Evolutionary conservation across 2,329 filamentous ascomycete genomes (phyloP).

Genomic region (Camillea tinctor): DNA sequence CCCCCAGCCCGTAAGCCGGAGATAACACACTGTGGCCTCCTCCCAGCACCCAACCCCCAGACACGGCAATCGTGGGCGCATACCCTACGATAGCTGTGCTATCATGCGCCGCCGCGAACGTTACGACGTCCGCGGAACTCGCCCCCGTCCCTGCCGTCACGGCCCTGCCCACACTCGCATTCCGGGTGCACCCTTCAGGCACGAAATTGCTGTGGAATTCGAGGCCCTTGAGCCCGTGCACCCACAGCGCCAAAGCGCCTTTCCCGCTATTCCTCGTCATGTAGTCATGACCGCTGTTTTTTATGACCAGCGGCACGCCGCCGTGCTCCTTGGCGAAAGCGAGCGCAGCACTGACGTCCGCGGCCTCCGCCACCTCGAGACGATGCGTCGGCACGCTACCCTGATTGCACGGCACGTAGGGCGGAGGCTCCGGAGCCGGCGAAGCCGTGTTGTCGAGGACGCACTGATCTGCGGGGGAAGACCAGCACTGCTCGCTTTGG

Average conservation of each 20-base stretch:
- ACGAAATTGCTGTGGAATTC: constrained; percentile 20
- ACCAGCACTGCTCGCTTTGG: constrained; percentile 29
- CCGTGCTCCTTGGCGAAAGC: constrained; percentile 22
- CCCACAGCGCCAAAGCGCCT: constrained; percentile 31
- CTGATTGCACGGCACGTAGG: constrained; percentile 24
- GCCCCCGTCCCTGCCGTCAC: constrained; percentile 32
- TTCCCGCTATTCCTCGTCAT: constrained; percentile 32
- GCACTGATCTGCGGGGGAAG: constrained; percentile 29
- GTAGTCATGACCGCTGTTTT: constrained; percentile 37
- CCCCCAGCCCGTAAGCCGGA: constrained; percentile 28
- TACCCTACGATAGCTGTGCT: constrained; percentile 28
- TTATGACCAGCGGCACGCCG: constrained; percentile 28
- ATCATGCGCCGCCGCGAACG: constrained; percentile 25
- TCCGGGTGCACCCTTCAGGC: constrained; percentile 18
- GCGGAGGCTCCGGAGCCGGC: constrained; percentile 16
- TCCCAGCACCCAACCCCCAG: constrained; percentile 30
- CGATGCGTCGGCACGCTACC: constrained; percentile 27
- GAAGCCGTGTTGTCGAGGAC: constrained; percentile 23
- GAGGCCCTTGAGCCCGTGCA: constrained; percentile 26
- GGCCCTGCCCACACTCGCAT: constrained; percentile 11
- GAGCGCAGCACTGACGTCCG: constrained; percentile 20
- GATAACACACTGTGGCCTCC: constrained; percentile 31
- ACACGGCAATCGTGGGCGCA: constrained; percentile 19
- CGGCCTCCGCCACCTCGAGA: constrained; percentile 19
- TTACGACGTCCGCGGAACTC: constrained; percentile 26